Evolutionary conservation across 176 grass and related monocot genomes (phyloP), one percentile per base, ranked within the genome.

Genomic region (Oryza coarctata): DNA sequence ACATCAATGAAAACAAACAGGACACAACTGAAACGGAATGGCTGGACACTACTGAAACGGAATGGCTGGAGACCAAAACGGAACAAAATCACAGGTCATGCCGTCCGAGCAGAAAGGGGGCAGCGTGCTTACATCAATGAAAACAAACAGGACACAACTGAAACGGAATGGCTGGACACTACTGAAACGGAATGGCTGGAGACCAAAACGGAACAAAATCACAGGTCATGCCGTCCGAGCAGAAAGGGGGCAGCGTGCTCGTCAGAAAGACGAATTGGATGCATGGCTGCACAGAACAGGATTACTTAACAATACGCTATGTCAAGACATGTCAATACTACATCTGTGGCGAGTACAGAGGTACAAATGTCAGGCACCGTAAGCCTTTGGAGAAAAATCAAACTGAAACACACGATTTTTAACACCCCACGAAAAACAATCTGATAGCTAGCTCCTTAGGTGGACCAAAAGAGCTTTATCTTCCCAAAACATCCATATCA

Each of bases 351-450:
- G 6, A 14, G 87, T 76, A 88, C 34, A 84, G 43, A 39, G 63
- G 63, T 47, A 76, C 79, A 72, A 12, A 68, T 11, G 57, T 23
- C 15, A 55, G 45, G 44, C 47, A 77, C 66, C 2, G 47, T 74
- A 82, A 61, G 45, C 25, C 67, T 35, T 62, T 49, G 45, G 82
- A 63, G 10, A 20, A 35, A 80, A 71, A 69, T 38, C 67, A 73
- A 82, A 82, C 61, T 30, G 28, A 32, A 27, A 72, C 80, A 72
- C 33, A 49, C 73, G 75, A 55, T 76, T 71, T 64, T 76, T 40
- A 74, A 8, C 43, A 44, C 55, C 74, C 69, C 83, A 83, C 60
- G 45, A 74, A 90, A 90, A 86, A 83, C 83, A 90, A 76, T 78
- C 88, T 82, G 83, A 68, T 83, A 82, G 26, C 73, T 73, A 83